Evolutionary conservation across 2,329 filamentous ascomycete genomes (phyloP).

Genomic region (Aureobasidium sp.): DNA sequence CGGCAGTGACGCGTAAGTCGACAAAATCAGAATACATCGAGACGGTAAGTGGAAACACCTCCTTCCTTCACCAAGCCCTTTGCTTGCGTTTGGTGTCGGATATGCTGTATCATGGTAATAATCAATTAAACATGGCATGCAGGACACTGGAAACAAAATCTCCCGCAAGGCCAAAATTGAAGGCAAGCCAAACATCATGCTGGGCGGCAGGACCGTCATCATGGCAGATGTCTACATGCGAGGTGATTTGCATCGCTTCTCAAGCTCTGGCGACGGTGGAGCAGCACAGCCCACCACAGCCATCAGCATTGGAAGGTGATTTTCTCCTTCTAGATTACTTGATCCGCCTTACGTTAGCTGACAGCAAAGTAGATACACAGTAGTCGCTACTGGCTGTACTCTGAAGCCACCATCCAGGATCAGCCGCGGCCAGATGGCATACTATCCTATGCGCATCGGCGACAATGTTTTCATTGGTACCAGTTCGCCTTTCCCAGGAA

Average conservation of each 20-base stretch:
- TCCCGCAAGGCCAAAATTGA: slow-evolving; percentile 85
- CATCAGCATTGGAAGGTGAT: slow-evolving; percentile 63
- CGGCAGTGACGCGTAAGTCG: slow-evolving; percentile 44
- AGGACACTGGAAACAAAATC: slow-evolving; percentile 99
- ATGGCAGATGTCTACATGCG: slow-evolving; percentile 91
- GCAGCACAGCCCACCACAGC: slow-evolving; percentile 38
- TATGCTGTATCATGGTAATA: not conserved
- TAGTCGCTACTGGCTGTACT: slow-evolving; percentile 69
- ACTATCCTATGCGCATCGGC: slow-evolving; percentile 85
- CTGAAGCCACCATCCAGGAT: slow-evolving; percentile 76
- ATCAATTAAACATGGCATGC: not conserved
- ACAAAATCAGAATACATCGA: slow-evolving; percentile 93
- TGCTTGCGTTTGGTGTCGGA: not conserved
- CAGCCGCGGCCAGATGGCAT: slow-evolving; percentile 65
- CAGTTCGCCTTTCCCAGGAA: not conserved
- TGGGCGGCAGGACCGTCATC: slow-evolving; percentile 89
- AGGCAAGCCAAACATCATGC: slow-evolving; percentile 94
- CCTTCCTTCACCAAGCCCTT: not conserved
- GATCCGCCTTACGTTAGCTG: not conserved
- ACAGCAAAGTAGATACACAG: slow-evolving; percentile 54
- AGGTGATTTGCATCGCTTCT: slow-evolving; percentile 64
- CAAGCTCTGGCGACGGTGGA: slow-evolving; percentile 30
- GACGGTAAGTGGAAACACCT: slow-evolving; percentile 65
- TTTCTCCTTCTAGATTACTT: not conserved
- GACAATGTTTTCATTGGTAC: slow-evolving; percentile 89